Base-by-base conservation (phyloP, 164 flowering plant genomes). In the Liriodendron chinense region DNA sequence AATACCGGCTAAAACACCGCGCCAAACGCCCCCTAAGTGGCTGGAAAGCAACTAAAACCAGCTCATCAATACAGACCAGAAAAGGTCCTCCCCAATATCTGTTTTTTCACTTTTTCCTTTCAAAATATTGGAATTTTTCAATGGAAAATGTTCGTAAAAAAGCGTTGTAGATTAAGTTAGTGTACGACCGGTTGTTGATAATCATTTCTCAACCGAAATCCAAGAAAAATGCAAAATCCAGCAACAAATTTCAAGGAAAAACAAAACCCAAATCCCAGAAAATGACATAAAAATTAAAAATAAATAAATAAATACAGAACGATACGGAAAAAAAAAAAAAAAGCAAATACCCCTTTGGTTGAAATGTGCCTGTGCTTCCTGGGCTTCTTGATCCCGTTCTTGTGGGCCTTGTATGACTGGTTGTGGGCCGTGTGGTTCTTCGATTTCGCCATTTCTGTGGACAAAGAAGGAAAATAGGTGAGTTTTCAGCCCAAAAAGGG, bases 391-490 rank as follows among this genome's bases (percentile, higher is more conserved):
- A 95, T 93, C 47, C 98, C 98, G 68, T 95, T 95, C 83, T 73
- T 91, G 90, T 95, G 98, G 7, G 98, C 97, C 87, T 95, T 95
- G 89, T 80, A 68, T 0, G 98, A 95, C 88, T 93, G 98, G 79
- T 95, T 93, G 77, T 93, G 97, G 12, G 97, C 98, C 0, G 98
- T 94, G 90, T 94, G 98, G 68, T 94, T 94, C 97, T 94, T 94
- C 82, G 98, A 94, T 89, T 94, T 94, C 28, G 98, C 98, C 98
- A 94, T 94, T 80, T 87, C 86, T 89, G 63, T 65, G 72, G 21
- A 18, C 64, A 59, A 59, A 18, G 64, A 20, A 61, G 21, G 18
- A 61, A 22, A 61, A 59, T 61, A 61, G 7, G 9, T 16, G 64
- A 0, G 18, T 22, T 61, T 61, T 61, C 18, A 9, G 20, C 21